Percentiles rank a stretch among this genome's conserved stretches.
Evolutionary conservation across 1,284 basidiomycete genomes (phyloP).

Genomic region (Pyrrhoderma noxium): DNA sequence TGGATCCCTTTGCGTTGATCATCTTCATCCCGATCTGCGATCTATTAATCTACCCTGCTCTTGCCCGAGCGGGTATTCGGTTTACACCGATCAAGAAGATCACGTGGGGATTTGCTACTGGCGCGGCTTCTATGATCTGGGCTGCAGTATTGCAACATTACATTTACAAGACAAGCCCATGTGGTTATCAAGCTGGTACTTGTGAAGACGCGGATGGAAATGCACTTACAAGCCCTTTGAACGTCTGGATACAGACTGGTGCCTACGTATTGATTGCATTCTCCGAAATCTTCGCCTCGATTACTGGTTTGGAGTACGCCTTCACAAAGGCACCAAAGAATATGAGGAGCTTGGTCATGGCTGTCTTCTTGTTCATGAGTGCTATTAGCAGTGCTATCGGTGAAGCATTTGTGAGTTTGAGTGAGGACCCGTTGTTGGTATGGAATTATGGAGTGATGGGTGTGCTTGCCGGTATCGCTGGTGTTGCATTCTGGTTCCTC

Average conservation of each 20-base stretch:
- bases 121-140: conserved; percentile 35
- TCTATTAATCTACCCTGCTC: conserved; percentile 42
- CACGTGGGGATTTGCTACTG: conserved; percentile 35
- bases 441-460: conserved; percentile 40
- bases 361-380: conserved; percentile 62
- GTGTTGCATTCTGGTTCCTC: conserved; percentile 53
- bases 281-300: conserved; percentile 78
- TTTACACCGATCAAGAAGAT: conserved; percentile 38
- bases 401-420: conserved; percentile 44
- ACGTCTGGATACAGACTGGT: conserved; percentile 19
- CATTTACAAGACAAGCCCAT: conserved; percentile 67
- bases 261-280: conserved; percentile 59
- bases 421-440: conserved; percentile 45
- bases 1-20: conserved; percentile 72
- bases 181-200: conserved; percentile 48
- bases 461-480: conserved; percentile 34
- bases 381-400: conserved; percentile 60
- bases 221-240: conserved; percentile 10
- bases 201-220: conserved; percentile 38
- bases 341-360: conserved; percentile 76
- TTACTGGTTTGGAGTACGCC: conserved; percentile 85
- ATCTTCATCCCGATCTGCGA: conserved; percentile 71
- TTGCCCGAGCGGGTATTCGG: conserved; percentile 32
- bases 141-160: conserved; percentile 67
- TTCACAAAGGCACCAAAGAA: conserved; percentile 81